Evolutionary conservation across 208 protist species (phyloP).

Genomic region (Entamoeba moshkovskii): DNA sequence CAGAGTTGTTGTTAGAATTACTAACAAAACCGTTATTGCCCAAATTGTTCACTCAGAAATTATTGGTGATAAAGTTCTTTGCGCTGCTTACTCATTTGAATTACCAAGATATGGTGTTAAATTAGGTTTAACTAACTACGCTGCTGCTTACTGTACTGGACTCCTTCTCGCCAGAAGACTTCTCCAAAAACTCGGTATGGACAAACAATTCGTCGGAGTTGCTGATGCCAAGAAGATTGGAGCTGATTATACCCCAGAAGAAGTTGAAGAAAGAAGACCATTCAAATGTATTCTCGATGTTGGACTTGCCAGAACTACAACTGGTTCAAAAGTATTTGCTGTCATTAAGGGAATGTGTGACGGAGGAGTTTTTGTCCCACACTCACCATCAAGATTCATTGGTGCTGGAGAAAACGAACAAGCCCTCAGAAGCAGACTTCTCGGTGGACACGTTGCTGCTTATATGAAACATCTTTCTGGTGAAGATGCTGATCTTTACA

Average conservation of each 20-base stretch:
- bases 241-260: constrained; percentile 53
- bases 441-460: constrained; percentile 82
- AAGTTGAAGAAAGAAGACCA: constrained; percentile 62
- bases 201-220: constrained; percentile 70
- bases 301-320: constrained; percentile 81
- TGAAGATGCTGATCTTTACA: constrained; percentile 71
- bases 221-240: constrained; percentile 57
- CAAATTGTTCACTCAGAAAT: constrained; percentile 82
- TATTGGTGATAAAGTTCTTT: constrained; percentile 72
- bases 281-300: constrained; percentile 89
- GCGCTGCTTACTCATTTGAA: constrained; percentile 85
- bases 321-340: constrained; percentile 73
- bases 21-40: constrained; percentile 81
- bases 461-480: constrained; percentile 87
- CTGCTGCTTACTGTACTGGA: constrained; percentile 80
- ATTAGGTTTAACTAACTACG: constrained; percentile 90
- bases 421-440: constrained; percentile 75
- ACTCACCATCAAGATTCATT: constrained; percentile 77
- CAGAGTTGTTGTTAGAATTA: constrained; percentile 56
- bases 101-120: constrained; percentile 78
- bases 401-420: constrained; percentile 68
- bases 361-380: constrained; percentile 85
- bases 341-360: constrained; percentile 80
- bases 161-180: constrained; percentile 84
- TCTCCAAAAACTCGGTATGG: constrained; percentile 75